Percentiles rank a stretch among this genome's conserved stretches.
Evolutionary conservation across 2,329 filamentous ascomycete species (phyloP).

Genomic region (Sporothrix inflata): DNA sequence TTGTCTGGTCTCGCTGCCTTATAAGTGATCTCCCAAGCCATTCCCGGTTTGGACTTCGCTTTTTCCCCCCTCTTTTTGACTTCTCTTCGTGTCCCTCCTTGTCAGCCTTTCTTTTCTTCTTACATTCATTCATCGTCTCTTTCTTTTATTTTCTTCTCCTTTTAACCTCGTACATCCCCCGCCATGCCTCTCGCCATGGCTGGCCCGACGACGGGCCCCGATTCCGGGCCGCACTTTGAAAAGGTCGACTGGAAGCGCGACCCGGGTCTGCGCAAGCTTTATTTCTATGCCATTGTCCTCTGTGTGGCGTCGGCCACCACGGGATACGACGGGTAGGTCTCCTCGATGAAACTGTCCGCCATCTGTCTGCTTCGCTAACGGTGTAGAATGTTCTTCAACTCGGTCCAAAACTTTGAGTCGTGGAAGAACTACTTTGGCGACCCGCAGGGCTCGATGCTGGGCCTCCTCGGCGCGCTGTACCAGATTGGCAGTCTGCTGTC

Average conservation of each 20-base stretch:
- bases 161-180: no score
- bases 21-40: not conserved
- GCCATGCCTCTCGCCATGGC: not conserved
- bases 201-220: slow-evolving; percentile 29
- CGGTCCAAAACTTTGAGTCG: slow-evolving; percentile 11
- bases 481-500: slow-evolving; percentile 6
- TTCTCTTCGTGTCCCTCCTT: not conserved
- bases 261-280: slow-evolving; percentile 59
- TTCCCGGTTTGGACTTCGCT: not conserved
- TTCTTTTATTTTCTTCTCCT: not conserved
- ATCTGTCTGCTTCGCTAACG: not conserved
- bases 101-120: not conserved
- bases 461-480: not conserved
- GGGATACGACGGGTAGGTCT: slow-evolving; percentile 56
- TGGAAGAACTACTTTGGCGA: slow-evolving; percentile 8
- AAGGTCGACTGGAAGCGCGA: slow-evolving; percentile 57
- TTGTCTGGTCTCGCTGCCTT: not conserved
- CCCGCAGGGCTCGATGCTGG: slow-evolving; percentile 4
- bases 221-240: slow-evolving; percentile 55
- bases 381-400: slow-evolving; percentile 36
- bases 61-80: not conserved
- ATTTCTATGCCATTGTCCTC: slow-evolving; percentile 56
- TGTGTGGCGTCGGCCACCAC: slow-evolving; percentile 60
- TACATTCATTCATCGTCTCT: not conserved
- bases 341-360: not conserved